Evolutionary conservation across 345 rosid species (phyloP), one percentile per base, ranked within the genome.

Genomic region (Dipteronia sinensis): DNA sequence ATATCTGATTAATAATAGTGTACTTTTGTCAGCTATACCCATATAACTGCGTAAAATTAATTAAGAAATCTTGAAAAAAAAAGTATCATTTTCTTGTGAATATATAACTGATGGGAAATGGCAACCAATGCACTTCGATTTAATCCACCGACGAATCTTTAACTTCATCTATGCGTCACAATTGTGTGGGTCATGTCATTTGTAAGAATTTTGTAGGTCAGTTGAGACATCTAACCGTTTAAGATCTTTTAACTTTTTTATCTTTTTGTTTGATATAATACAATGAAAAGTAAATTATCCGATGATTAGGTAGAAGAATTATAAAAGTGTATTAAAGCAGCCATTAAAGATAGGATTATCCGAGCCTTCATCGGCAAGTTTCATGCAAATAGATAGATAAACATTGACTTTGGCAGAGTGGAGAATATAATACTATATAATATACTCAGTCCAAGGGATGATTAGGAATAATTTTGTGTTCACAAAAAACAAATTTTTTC

Each of bases 131-230:
- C 58, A 71, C 77, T 76, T 51, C 74, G 34, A 65, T 49, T 56
- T 56, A 78, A 78, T 85, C 86, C 81, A 78, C 88, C 79, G 84
- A 78, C 86, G 84, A 63, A 83, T 78, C 81, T 62, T 7, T 58
- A 38, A 68, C 72, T 71, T 76, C 72, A 80, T 73, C 47, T 69
- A 66, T 74, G 82, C 72, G 62, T 76, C 69, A 12, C 49, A 34
- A 34, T 73, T 72, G 16, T 29, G 83, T 56, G 83, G 80, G 80
- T 74, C 83, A 74, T 69, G 20, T 10, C 5, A 34, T 34, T 34
- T 34, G 38, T n/a, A 31, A 69, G 25, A 47, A 29, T 23, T 74
- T 77, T 66, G 10, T 47, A 13, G 55, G 66, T 34, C 38, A 34
- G 69, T 70, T 55, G 69, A 73, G 66, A 81, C 81, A 71, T 80